Evolutionary conservation across 2,329 filamentous ascomycete species (phyloP), one percentile per base, ranked within the genome.

Genomic region (Xylariaceae sp.): DNA sequence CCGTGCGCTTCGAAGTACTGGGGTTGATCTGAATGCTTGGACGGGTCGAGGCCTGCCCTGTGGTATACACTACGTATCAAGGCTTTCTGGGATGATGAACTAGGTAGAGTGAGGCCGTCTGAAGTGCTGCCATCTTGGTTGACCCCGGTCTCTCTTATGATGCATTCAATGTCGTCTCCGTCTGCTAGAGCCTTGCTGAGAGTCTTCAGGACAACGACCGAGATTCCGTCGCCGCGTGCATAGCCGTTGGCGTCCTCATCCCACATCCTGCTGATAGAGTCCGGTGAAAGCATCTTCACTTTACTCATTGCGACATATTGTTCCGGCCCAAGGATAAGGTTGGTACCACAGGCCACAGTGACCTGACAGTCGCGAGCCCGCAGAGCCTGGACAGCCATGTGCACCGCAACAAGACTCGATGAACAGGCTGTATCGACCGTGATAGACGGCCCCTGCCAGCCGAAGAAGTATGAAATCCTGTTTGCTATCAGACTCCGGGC

Each of bases 81-180:
- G 6, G 20, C 8, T 17, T 44, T 45, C 40, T 60, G 57, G 1
- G 57, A 51, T 0, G 14, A 8, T 3, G 42, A 22, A 22, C 35
- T 55, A 1, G 57, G 57, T 41, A 52, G 25, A 1, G 55, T 57
- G 4, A 55, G 36, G 2, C 55, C 57, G 5, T 22, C 16, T n/a
- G n/a, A n/a, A 0, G 55, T 59, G 10, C 46, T 19, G 3, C 55
- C 56, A 20, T 57, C 53, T 23, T 56, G 54, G 19, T 56, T 59
- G 12, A 49, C 19, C 1, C 57, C 64, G 0, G 62, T 60, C 42
- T 61, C 56, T 17, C 59, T 58, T 44, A 69, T 63, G 12, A 69
- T 54, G 14, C 61, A 62, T 16, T 64, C 54, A 23, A 69, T 61
- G 6, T 54, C 43, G 40, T 69, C 66, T 11, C 56, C 56, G 35